Evolutionary conservation across 2,329 filamentous ascomycete genomes (phyloP).

Genomic region (Clonostachys solani): DNA sequence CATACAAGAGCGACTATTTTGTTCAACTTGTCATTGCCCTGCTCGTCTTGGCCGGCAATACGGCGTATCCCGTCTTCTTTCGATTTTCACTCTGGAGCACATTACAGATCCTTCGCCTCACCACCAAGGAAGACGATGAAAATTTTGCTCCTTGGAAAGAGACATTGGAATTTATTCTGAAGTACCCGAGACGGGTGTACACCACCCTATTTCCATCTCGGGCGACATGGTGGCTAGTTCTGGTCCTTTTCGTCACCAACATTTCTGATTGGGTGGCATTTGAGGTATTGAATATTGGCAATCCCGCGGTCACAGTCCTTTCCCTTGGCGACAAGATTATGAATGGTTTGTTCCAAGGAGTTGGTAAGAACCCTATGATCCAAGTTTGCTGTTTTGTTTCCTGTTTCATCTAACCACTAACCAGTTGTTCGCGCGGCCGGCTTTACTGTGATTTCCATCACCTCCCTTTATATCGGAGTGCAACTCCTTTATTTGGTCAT

Average conservation of each 20-base stretch:
- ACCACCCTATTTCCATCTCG: conserved; percentile 60
- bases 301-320: conserved; percentile 47
- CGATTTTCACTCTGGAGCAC: conserved; percentile 54
- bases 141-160: conserved; percentile 31
- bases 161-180: conserved; percentile 49
- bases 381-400: background rate
- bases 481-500: conserved; percentile 59
- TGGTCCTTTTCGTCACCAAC: conserved; percentile 56
- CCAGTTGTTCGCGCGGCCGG: conserved; percentile 59
- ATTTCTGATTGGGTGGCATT: conserved; percentile 62
- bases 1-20: conserved; percentile 49
- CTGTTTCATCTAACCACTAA: background rate
- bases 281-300: conserved; percentile 61
- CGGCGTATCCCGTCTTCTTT: conserved; percentile 60
- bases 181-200: conserved; percentile 54
- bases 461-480: conserved; percentile 50
- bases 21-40: conserved; percentile 49
- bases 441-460: conserved; percentile 61
- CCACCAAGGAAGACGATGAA: conserved; percentile 25
- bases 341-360: conserved; percentile 61
- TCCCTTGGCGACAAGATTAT: conserved; percentile 50
- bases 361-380: conserved; percentile 30
- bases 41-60: conserved; percentile 61
- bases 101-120: conserved; percentile 30
- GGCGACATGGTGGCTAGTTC: conserved; percentile 63